Evolutionary conservation across 2,329 filamentous ascomycete genomes (phyloP).

Genomic region (Beauveria sp.): DNA sequence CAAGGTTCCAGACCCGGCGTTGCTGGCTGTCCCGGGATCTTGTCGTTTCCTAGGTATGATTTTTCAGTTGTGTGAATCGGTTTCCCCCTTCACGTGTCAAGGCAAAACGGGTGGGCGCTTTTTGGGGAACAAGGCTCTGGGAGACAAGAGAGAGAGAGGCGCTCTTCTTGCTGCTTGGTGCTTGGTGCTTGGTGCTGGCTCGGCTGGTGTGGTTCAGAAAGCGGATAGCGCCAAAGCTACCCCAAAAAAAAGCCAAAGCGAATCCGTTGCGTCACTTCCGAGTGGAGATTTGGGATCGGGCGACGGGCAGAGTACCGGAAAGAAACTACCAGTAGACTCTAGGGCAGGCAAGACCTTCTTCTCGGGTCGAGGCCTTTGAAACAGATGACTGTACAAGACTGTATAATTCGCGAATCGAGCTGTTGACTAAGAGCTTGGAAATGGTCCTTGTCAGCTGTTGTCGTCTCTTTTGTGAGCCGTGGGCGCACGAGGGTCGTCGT

Average conservation of each 20-base stretch:
- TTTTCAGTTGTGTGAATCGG: conserved; percentile 10
- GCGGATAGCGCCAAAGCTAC: conserved; percentile 8
- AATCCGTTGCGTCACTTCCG: conserved; percentile 6
- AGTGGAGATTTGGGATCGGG: conserved; percentile 5
- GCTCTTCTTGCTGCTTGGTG: background rate
- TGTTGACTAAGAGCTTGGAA: background rate
- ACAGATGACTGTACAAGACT: no score
- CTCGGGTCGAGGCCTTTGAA: background rate
- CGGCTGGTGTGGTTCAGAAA: conserved; percentile 6
- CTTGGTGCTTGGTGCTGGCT: background rate
- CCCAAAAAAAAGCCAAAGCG: conserved; percentile 5
- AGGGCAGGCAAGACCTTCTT: background rate
- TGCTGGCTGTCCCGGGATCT: conserved; percentile 5
- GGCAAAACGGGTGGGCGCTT: background rate
- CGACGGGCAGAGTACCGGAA: background rate
- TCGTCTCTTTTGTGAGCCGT: background rate
- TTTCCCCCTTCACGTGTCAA: conserved; percentile 28
- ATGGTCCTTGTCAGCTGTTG: background rate
- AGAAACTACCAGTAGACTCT: background rate
- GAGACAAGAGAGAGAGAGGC: background rate
- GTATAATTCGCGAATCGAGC: background rate
- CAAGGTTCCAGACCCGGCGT: background rate
- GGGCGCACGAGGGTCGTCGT: background rate
- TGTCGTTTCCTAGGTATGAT: background rate
- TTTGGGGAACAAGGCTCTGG: background rate